Evolutionary conservation across 225 moss, liverwort and hornwort species (phyloP).

Genomic region (Anthoceros angustus): DNA sequence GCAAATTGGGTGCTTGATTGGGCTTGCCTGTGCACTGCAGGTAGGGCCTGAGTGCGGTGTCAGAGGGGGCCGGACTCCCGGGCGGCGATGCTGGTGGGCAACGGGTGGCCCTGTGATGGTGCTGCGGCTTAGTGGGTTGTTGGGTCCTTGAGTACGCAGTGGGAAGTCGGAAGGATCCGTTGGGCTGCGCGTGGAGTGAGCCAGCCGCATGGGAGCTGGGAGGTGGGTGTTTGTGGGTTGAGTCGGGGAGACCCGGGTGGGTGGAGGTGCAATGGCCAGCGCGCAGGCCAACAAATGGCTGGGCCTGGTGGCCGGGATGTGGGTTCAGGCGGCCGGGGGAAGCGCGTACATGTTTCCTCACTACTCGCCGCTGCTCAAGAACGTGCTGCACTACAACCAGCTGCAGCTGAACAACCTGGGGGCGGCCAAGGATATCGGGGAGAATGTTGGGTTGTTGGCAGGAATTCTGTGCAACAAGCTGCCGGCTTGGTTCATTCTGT

Average conservation of each 20-base stretch:
- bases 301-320: slow-evolving; percentile 41
- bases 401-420: slow-evolving; percentile 42
- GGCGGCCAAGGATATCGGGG: slow-evolving; percentile 45
- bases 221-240: not conserved
- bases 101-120: too few relatives aligned
- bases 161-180: too few relatives aligned
- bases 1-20: too few relatives aligned
- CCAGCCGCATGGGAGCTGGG: too few relatives aligned
- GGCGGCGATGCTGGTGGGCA: too few relatives aligned
- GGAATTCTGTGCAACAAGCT: slow-evolving; percentile 37
- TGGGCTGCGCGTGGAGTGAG: too few relatives aligned
- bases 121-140: too few relatives aligned
- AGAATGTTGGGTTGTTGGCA: slow-evolving; percentile 42
- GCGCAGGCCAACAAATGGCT: slow-evolving; percentile 34
- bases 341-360: slow-evolving; percentile 45
- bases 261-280: slow-evolving; percentile 15
- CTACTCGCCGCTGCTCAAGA: slow-evolving; percentile 35
- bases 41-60: too few relatives aligned
- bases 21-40: too few relatives aligned
- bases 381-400: slow-evolving; percentile 39
- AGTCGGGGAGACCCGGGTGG: not conserved
- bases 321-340: slow-evolving; percentile 52
- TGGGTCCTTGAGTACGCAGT: too few relatives aligned
- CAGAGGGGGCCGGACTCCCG: too few relatives aligned
- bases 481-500: slow-evolving; percentile 38